Percentiles rank a stretch among this genome's conserved stretches.
phyloP scores from a whole-genome alignment of 23 red algal genomes.

The Agarophyton chilense region DNA sequence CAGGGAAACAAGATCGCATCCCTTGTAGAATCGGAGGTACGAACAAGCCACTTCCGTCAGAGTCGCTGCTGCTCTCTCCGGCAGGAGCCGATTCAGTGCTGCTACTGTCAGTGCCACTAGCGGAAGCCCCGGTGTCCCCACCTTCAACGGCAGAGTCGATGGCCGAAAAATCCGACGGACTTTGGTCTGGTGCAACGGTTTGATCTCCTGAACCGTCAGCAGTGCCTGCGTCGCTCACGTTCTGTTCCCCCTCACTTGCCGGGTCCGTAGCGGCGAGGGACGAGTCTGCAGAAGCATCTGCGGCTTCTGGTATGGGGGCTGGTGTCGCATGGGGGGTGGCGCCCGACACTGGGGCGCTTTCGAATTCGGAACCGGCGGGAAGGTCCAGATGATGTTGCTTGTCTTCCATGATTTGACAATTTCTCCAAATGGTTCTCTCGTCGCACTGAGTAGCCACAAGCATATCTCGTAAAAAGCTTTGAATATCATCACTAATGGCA shows the following conservation, averaged over 20 bases:
- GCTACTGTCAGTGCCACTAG: not conserved
- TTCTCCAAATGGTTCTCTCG: constrained; percentile 6
- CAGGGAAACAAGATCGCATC: constrained; percentile 67
- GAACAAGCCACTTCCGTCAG: not conserved
- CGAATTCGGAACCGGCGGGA: constrained; percentile 3
- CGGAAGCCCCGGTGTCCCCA: not conserved
- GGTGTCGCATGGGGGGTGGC: not conserved
- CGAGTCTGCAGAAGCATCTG: not conserved
- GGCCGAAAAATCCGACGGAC: not conserved
- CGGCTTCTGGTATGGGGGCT: not conserved
- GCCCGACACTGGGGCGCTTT: not conserved
- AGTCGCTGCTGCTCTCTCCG: not conserved
- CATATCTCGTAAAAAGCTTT: constrained; percentile 11
- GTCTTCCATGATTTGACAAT: constrained; percentile 50
- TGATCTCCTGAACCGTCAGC: not conserved
- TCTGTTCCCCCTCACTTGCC: not conserved
- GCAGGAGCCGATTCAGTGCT: not conserved
- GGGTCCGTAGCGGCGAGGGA: not conserved
- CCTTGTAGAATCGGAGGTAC: not conserved
- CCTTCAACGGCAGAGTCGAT: not conserved
- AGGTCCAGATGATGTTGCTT: constrained; percentile 44
- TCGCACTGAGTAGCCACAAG: constrained; percentile 28
- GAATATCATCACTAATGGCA: not conserved
- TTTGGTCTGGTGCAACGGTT: not conserved
- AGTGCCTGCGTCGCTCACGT: not conserved